Base-by-base conservation (phyloP, 805 yeast genomes). In the Wickerhamomyces ciferrii region DNA sequence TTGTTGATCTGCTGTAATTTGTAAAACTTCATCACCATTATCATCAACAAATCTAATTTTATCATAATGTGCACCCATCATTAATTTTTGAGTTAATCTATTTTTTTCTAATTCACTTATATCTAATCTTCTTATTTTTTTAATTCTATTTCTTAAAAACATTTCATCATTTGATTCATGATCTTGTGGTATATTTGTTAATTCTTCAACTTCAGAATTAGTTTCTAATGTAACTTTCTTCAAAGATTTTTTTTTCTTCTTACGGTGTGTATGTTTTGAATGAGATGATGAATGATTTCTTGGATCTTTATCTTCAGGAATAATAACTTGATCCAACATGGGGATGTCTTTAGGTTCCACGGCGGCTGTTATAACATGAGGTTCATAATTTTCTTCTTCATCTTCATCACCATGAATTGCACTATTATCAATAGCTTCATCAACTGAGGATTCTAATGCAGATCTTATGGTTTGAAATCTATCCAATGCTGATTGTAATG, bases 51-150 rank as follows among this genome's bases (percentile, higher is more conserved):
- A 54, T 60, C 66, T 65, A 31, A 72, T 59, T 50, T 75, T 78
- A 48, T 76, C 78, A 48, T 76, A 73, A 49, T 78, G 80, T 40
- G 85, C 78, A 8, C 84, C 79, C 77, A 84, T 81, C 89, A 83
- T 83, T 44, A 84, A 64, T 49, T 75, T 71, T 39, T 85, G 86
- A 17, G 82, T 79, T 48, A 83, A 46, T 41, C 56, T 50, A 37
- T 52, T 58, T 45, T 59, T 58, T 5, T 53, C 53, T 11, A 43
- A 53, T 19, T 60, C 64, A n/a, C 48, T 23, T 5, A 52, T 47
- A 3, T 53, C 49, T 4, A 59, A 43, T 20, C 48, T 48, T 43
- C 59, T 52, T 27, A 60, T 60, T 42, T 48, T 77, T 72, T 62
- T 70, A 69, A 81, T 80, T 56, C 76, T 68, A 25, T 58, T 56